These are phyloP conservation scores for Gaeumannomyces sp. DNA, from an alignment of 2,329 filamentous ascomycete species.

Conservation along the genomic window DNA sequence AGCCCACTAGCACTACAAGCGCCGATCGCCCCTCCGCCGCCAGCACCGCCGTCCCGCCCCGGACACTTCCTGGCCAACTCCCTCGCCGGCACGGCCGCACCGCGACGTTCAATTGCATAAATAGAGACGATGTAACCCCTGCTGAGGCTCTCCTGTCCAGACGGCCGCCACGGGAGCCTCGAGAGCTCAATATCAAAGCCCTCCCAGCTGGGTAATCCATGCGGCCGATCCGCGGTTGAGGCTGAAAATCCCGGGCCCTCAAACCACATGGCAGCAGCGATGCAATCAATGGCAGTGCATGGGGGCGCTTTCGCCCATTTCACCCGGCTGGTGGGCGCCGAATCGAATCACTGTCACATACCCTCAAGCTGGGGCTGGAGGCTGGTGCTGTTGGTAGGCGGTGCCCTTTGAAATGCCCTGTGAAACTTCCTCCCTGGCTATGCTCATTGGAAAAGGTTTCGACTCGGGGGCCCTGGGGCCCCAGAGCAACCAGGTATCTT, in stretches of 20 bases:
- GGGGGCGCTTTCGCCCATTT: not conserved
- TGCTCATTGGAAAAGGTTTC: not conserved
- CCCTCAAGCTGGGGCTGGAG: too few relatives aligned
- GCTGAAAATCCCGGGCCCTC: slow-evolving; percentile 5
- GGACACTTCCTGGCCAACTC: not conserved
- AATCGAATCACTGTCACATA: not conserved
- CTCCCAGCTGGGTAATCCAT: not conserved
- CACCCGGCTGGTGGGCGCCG: too few relatives aligned
- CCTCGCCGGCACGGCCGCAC: not conserved
- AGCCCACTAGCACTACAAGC: slow-evolving; percentile 15
- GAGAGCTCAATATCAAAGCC: slow-evolving; percentile 5
- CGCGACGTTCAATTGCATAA: not conserved
- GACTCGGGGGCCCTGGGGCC: not conserved
- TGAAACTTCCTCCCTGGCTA: not conserved
- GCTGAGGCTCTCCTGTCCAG: not conserved
- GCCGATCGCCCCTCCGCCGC: not conserved
- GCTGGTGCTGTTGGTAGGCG: not conserved
- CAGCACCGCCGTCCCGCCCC: slow-evolving; percentile 5
- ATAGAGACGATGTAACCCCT: not conserved
- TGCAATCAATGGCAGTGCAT: not conserved
- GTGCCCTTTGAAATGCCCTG: not conserved
- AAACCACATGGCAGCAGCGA: not conserved
- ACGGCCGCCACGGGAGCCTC: not conserved
- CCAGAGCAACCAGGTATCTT: not conserved
- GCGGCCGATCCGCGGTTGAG: slow-evolving; percentile 3